Percentiles rank a stretch among this genome's conserved stretches.
These are phyloP conservation scores for Pholiota molesta DNA, from an alignment of 768 basidiomycete species.

Conservation along the genomic window DNA sequence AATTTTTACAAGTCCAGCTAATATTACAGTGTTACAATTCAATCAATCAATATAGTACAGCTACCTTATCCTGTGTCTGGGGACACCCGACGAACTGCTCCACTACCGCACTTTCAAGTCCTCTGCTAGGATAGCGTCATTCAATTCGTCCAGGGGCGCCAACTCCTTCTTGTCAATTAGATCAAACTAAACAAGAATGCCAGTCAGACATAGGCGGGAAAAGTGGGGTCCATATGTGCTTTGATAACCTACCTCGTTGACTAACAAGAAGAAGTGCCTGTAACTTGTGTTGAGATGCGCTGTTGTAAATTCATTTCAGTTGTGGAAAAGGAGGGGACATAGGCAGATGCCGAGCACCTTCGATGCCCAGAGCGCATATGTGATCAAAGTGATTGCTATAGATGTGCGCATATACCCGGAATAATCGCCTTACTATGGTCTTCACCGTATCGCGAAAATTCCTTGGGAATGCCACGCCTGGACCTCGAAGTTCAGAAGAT, in stretches of 20 bases:
- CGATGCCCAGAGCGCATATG: slow-evolving; percentile 96
- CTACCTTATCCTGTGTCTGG: background rate
- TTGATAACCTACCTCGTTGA: slow-evolving; percentile 75
- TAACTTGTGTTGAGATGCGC: slow-evolving; percentile 99
- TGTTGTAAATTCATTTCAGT: slow-evolving; percentile 31
- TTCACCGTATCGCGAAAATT: slow-evolving; percentile 91
- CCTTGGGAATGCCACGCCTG: slow-evolving; percentile 91
- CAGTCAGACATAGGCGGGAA: background rate
- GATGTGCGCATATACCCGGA: slow-evolving; percentile 97
- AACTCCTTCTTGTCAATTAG: slow-evolving; percentile 97
- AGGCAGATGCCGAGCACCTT: slow-evolving; percentile 59
- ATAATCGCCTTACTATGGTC: slow-evolving; percentile 88
- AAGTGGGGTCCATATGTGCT: background rate
- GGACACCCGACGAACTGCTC: background rate
- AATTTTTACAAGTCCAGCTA: background rate
- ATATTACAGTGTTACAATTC: background rate
- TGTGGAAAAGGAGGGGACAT: background rate
- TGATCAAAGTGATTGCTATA: slow-evolving; percentile 99
- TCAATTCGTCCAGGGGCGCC: slow-evolving; percentile 92
- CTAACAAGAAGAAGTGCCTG: slow-evolving; percentile 95
- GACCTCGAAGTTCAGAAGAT: background rate
- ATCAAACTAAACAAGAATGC: slow-evolving; percentile 63
- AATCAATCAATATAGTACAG: background rate
- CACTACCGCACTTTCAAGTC: slow-evolving; percentile 43
- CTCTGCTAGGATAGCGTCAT: slow-evolving; percentile 79